Percentiles rank a stretch among this genome's conserved stretches.
phyloP scores from a whole-genome alignment of 2,329 filamentous ascomycete species.

The Trichoderma asperellum region DNA sequence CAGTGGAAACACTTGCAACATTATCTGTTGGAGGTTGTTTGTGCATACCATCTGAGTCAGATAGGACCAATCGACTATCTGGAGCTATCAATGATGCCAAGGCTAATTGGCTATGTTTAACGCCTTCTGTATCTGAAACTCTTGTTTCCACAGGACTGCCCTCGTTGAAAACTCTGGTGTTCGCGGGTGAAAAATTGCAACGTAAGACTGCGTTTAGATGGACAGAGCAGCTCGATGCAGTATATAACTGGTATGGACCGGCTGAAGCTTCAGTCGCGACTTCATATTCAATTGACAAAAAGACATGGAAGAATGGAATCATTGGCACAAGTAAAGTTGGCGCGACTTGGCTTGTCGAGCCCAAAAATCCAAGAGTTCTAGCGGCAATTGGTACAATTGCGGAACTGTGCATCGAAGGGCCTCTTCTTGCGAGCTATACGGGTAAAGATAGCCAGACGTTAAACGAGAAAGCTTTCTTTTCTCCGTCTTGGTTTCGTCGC shows the following conservation, averaged over 20 bases:
- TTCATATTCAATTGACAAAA: background rate
- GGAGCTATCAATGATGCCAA: background rate
- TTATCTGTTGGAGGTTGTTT: slow-evolving; percentile 9
- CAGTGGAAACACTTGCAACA: background rate
- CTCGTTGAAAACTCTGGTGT: slow-evolving; percentile 1
- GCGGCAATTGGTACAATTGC: slow-evolving; percentile 15
- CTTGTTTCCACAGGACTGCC: background rate
- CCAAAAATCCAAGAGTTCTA: background rate
- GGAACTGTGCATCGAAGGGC: slow-evolving; percentile 17
- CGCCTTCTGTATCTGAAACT: slow-evolving; percentile 12
- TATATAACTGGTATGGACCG: slow-evolving; percentile 21
- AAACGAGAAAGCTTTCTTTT: background rate
- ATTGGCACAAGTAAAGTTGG: background rate
- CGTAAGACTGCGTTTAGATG: slow-evolving; percentile 7
- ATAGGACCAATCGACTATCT: background rate
- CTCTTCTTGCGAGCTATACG: background rate
- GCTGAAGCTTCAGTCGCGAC: slow-evolving; percentile 11
- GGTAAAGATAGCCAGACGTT: background rate
- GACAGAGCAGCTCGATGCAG: background rate
- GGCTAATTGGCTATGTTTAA: slow-evolving; percentile 9
- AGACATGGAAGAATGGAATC: background rate
- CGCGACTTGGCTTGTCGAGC: slow-evolving; percentile 13
- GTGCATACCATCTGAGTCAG: slow-evolving; percentile 20
- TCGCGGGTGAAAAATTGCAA: slow-evolving; percentile 16
- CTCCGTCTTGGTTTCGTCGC: background rate